These are phyloP conservation scores for Trichoderma pleuroti DNA, from an alignment of 2,329 filamentous ascomycete genomes.

Conservation along the genomic window DNA sequence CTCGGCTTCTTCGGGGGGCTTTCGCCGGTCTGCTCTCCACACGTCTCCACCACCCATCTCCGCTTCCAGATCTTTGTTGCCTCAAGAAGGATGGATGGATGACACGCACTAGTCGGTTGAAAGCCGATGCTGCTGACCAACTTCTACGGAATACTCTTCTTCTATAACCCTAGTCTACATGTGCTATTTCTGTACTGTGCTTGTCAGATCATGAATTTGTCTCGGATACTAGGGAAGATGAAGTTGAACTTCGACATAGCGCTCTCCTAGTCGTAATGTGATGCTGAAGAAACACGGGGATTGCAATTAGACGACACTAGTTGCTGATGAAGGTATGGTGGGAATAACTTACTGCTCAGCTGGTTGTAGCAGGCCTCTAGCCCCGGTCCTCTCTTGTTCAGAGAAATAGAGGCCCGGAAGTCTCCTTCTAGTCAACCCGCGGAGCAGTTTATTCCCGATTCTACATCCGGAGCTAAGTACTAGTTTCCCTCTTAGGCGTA, in stretches of 20 bases:
- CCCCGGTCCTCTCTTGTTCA: too few relatives aligned
- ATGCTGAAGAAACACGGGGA: not conserved
- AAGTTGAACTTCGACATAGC: not conserved
- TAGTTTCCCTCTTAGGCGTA: not conserved
- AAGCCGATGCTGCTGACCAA: not conserved
- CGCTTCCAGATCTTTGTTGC: not conserved
- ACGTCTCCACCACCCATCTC: not conserved
- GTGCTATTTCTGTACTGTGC: not conserved
- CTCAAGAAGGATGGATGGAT: not conserved
- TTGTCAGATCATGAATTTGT: not conserved
- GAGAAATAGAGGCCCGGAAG: too few relatives aligned
- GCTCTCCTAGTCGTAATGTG: not conserved
- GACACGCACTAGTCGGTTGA: not conserved
- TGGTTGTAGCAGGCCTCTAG: not conserved
- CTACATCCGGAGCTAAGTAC: not conserved
- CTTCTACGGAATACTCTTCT: not conserved
- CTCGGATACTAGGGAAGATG: not conserved
- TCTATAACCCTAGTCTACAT: not conserved
- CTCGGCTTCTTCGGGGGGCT: constrained; percentile 1
- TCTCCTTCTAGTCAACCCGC: too few relatives aligned
- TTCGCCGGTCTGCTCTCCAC: not conserved
- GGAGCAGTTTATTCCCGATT: not conserved
- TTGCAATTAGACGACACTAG: not conserved
- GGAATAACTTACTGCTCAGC: not conserved
- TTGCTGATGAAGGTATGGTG: not conserved